Percentiles rank a stretch among this genome's conserved stretches.
These are phyloP conservation scores for Globisporangium parvum DNA, from an alignment of 352 stramenopile species.

Conservation along the genomic window DNA sequence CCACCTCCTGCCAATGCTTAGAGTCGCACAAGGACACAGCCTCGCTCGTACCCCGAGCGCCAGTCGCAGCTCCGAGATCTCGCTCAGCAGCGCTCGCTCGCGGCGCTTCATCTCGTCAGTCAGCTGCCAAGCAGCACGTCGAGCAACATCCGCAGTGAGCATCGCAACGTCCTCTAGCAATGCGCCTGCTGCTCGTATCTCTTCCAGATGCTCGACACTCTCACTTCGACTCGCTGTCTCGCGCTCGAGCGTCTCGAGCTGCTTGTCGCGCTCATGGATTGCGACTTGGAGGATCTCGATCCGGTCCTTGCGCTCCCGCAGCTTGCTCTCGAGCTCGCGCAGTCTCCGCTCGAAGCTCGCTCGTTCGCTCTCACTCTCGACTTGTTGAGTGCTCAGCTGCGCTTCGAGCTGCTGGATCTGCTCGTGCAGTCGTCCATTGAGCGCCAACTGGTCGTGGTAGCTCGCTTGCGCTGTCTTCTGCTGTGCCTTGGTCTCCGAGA, in stretches of 20 bases:
- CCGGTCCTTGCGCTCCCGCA: conserved; percentile 34
- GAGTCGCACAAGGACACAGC: too few species aligned
- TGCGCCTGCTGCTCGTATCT: conserved; percentile 19
- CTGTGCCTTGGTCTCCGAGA: conserved; percentile 39
- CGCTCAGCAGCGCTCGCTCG: conserved; percentile 44
- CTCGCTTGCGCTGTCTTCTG: conserved; percentile 22
- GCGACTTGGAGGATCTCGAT: conserved; percentile 27
- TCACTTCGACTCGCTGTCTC: conserved; percentile 31
- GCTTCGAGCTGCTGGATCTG: conserved; percentile 33
- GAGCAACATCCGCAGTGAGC: background rate
- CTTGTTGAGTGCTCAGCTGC: conserved; percentile 21
- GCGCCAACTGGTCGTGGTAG: conserved; percentile 41
- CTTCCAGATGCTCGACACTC: conserved; percentile 33
- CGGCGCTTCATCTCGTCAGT: conserved; percentile 42
- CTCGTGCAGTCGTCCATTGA: conserved; percentile 22
- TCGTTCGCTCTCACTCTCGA: conserved; percentile 15
- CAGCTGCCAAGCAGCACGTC: conserved; percentile 9
- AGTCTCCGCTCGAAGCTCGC: conserved; percentile 22
- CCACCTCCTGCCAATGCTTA: background rate
- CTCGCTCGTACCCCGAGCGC: conserved; percentile 29
- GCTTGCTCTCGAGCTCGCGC: conserved; percentile 28
- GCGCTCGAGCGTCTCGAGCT: conserved; percentile 33
- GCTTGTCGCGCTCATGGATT: conserved; percentile 44
- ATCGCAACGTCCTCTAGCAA: background rate
- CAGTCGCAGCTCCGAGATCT: conserved; percentile 49